Evolutionary conservation across 306 rosid species (phyloP).

Genomic region (Fragaria iinumae): DNA sequence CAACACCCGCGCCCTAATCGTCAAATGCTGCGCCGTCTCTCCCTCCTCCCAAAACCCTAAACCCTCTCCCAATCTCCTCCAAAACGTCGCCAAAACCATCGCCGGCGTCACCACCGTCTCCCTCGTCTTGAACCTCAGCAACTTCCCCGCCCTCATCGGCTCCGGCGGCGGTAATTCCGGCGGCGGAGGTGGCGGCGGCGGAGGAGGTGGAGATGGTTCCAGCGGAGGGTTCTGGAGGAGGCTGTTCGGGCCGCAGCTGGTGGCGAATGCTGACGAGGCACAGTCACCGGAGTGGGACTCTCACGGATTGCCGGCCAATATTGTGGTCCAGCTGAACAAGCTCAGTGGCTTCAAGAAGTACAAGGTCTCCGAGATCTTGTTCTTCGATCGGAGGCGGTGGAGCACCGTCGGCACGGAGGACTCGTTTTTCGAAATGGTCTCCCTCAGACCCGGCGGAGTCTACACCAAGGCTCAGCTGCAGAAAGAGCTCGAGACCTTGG

Average conservation of each 20-base stretch:
- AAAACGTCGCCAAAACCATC: conserved; percentile 51
- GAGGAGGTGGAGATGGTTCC: conserved; percentile 36
- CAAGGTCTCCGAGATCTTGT: conserved; percentile 67
- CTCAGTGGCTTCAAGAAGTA: conserved; percentile 89
- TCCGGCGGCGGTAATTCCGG: conserved; percentile 25
- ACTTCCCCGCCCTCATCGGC: conserved; percentile 20
- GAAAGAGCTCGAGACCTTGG: conserved; percentile 77
- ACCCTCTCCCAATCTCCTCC: conserved; percentile 27
- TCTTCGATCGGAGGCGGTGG: conserved; percentile 64
- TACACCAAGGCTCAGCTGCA: conserved; percentile 86
- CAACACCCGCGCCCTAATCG: conserved; percentile 22
- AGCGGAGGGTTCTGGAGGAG: conserved; percentile 52
- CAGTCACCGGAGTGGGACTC: conserved; percentile 75
- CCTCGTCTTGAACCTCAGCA: conserved; percentile 36
- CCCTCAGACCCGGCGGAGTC: conserved; percentile 66
- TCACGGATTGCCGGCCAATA: conserved; percentile 86
- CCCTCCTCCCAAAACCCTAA: conserved; percentile 34
- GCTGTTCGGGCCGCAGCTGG: conserved; percentile 37
- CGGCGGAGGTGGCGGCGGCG: conserved; percentile 32
- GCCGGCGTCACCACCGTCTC: conserved; percentile 64
- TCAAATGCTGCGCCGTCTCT: conserved; percentile 36
- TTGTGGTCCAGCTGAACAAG: conserved; percentile 68
- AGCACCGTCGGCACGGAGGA: conserved; percentile 66
- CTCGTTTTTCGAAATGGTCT: conserved; percentile 90
- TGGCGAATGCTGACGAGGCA: conserved; percentile 71